Conservation (phyloP, 306 rosid genomes). For the Cyamopsis tetragonoloba region DNA sequence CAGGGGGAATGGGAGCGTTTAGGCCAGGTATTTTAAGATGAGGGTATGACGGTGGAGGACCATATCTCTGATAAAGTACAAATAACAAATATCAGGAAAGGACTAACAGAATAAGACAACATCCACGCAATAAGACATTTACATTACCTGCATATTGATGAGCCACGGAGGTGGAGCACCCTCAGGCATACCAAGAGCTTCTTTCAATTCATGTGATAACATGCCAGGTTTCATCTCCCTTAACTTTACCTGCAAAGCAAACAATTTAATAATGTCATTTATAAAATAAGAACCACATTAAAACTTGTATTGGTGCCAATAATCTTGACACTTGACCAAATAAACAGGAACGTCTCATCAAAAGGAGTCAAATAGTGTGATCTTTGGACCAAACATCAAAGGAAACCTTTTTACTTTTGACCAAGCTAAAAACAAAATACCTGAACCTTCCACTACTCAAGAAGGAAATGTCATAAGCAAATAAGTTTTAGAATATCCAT, state of each 20-base stretch:
- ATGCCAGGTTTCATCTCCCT: slow-evolving; percentile 92
- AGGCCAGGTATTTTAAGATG: slow-evolving; percentile 80
- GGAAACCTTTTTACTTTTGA: background rate
- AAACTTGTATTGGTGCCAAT: background rate
- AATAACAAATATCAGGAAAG: background rate
- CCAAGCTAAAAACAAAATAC: background rate
- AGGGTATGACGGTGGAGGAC: slow-evolving; percentile 90
- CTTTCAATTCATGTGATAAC: slow-evolving; percentile 74
- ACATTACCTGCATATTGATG: slow-evolving; percentile 79
- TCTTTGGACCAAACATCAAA: background rate
- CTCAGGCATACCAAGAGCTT: slow-evolving; percentile 91
- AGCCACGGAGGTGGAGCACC: slow-evolving; percentile 97
- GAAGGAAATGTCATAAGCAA: background rate
- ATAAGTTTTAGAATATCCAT: background rate
- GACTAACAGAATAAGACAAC: background rate
- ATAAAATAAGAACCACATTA: background rate
- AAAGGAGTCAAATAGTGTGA: background rate
- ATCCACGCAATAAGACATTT: background rate
- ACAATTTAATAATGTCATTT: too few relatives aligned
- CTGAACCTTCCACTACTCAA: background rate
- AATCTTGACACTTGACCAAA: background rate
- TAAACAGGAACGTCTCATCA: background rate
- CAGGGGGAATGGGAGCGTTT: slow-evolving; percentile 81
- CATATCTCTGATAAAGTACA: slow-evolving; percentile 68
- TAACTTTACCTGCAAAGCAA: slow-evolving; percentile 56